Evolutionary conservation across 352 stramenopile genomes (phyloP).

Genomic region (Phytopythium boreale): DNA sequence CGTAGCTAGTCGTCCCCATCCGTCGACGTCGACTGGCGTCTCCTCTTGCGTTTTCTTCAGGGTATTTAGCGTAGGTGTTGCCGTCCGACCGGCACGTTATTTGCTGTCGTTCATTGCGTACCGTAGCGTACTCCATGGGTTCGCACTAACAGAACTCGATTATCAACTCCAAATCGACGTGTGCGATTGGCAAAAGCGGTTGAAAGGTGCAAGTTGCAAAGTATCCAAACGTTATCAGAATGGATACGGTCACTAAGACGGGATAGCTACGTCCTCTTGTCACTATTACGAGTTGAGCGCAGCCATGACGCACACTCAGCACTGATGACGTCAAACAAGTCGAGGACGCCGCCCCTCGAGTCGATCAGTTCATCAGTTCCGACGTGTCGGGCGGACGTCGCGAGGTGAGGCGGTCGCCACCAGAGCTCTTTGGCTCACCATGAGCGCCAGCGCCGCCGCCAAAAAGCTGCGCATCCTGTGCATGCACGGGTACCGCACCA

Average conservation of each 20-base stretch:
- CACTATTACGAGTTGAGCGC: background rate
- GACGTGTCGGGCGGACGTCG: background rate
- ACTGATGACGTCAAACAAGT: conserved; percentile 19
- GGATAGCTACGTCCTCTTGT: too few species aligned
- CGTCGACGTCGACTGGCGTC: background rate
- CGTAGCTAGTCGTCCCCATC: background rate
- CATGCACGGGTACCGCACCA: conserved; percentile 65
- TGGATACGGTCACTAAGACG: conserved; percentile 2
- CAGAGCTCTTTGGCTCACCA: background rate
- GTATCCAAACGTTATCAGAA: background rate
- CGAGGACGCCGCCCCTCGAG: background rate
- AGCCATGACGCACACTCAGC: background rate
- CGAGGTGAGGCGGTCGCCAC: too few species aligned
- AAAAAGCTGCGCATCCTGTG: conserved; percentile 52
- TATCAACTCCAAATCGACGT: too few species aligned
- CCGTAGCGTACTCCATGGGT: background rate
- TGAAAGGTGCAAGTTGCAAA: conserved; percentile 1
- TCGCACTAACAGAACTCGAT: background rate
- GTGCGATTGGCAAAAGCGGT: too few species aligned
- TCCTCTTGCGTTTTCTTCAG: background rate
- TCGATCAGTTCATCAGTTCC: background rate
- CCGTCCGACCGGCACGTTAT: background rate
- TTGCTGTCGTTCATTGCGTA: background rate
- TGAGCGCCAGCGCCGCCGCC: conserved; percentile 5
- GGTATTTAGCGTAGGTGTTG: background rate